Evolutionary conservation across 352 stramenopile species (phyloP), one percentile per base, ranked within the genome.

Genomic region (Globisporangium alternatum): DNA sequence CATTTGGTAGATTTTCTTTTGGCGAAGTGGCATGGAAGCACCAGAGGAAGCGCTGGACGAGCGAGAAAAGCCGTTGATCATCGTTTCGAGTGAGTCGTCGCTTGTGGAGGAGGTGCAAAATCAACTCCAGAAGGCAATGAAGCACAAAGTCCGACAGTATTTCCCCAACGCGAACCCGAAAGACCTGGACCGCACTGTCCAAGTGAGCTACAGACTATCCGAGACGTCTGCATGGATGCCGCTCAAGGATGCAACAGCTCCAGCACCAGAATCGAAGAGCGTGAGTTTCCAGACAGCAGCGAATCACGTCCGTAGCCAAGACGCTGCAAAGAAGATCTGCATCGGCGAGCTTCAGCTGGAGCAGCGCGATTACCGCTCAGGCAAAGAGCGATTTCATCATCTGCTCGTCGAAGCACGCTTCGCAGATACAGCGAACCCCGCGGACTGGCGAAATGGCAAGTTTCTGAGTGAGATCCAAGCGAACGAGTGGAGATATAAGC

Each of bases 401-500:
- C 67, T 93, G 51, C 70, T 93, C 9, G 64, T 93, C 2, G 85
- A 93, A 69, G 64, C 64, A 7, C 70, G 67, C 4, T 88, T 81
- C 41, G 19, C 48, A 3, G 66, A 67, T 39, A 21, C 64, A 3
- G 39, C 56, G 1, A 43, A 74, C 9, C 28, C 35, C 2, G 4
- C 22, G 2, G 80, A 92, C 55, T 90, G 80, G 81, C 75, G 75
- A 31, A 69, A 81, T 8, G 68, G 69, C 0, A 74, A 74, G 33
- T 94, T 90, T 54, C 89, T 78, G 53, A 94, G 78, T 43, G 69
- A 89, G 25, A 77, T 94, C 35, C 56, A 81, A 30, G 69, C 72
- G 1, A 76, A 88, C 22, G 66, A 72, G 9, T 96, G 87, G 87
- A 69, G 85, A 10, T 88, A 82, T 44, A 56, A 77, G 19, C 65